Percentiles rank a stretch among this genome's conserved stretches.
phyloP scores from a whole-genome alignment of 2,329 filamentous ascomycete species.

The Metarhizium anisopliae region DNA sequence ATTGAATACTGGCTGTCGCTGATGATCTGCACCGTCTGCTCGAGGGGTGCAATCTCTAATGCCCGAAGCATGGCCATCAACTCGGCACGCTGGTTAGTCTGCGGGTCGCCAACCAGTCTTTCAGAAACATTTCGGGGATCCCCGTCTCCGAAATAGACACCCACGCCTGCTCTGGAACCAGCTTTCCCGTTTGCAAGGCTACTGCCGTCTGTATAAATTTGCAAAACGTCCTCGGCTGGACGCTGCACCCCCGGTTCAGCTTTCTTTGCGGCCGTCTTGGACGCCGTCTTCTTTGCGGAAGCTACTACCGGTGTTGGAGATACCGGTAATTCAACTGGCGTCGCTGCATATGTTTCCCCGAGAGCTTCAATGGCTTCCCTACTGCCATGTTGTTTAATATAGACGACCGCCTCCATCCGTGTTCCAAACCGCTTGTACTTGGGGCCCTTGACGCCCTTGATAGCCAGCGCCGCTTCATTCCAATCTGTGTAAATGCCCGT shows the following conservation, averaged over 20 bases:
- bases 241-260: background rate
- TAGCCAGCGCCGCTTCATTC: slow-evolving; percentile 63
- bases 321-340: slow-evolving; percentile 8
- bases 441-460: slow-evolving; percentile 61
- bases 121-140: slow-evolving; percentile 64
- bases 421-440: slow-evolving; percentile 63
- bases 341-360: slow-evolving; percentile 18
- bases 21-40: slow-evolving; percentile 64
- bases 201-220: slow-evolving; percentile 56
- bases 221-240: slow-evolving; percentile 18
- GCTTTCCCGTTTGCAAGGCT: slow-evolving; percentile 47
- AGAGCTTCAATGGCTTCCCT: slow-evolving; percentile 32
- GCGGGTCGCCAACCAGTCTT: slow-evolving; percentile 59
- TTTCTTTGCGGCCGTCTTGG: background rate
- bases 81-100: slow-evolving; percentile 97
- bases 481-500: slow-evolving; percentile 56
- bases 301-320: slow-evolving; percentile 9
- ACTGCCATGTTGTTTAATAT: slow-evolving; percentile 48
- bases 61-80: slow-evolving; percentile 80
- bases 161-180: slow-evolving; percentile 50
- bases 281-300: slow-evolving; percentile 17
- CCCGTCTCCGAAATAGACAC: slow-evolving; percentile 51
- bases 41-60: slow-evolving; percentile 61
- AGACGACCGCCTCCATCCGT: slow-evolving; percentile 66
- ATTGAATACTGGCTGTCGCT: slow-evolving; percentile 91